phyloP scores from a whole-genome alignment of 352 stramenopile genomes.

The Phytophthora litchii region DNA sequence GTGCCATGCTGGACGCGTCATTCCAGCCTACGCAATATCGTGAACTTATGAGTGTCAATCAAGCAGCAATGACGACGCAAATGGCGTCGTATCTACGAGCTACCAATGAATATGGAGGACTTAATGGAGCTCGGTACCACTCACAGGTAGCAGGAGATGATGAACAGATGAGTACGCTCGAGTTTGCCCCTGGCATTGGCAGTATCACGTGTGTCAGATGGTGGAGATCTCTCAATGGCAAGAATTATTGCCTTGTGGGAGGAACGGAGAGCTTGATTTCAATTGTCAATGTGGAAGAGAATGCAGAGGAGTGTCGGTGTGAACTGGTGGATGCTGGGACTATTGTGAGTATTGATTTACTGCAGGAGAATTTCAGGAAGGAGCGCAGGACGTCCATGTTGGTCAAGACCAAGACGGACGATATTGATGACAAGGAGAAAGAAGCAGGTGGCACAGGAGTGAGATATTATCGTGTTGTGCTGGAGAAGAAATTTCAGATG shows the following conservation, averaged over 20 bases:
- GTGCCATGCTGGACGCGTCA: conserved; percentile 58
- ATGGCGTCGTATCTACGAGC: conserved; percentile 87
- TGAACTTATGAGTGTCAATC: conserved; percentile 76
- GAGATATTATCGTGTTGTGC: conserved; percentile 82
- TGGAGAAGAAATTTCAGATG: conserved; percentile 78
- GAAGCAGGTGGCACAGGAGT: conserved; percentile 28
- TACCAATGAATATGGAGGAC: conserved; percentile 76
- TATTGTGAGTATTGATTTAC: conserved; percentile 77
- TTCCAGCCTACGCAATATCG: conserved; percentile 58
- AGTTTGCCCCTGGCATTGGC: conserved; percentile 78
- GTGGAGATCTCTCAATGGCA: conserved; percentile 84
- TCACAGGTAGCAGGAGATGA: conserved; percentile 83
- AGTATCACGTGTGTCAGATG: conserved; percentile 69
- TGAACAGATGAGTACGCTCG: conserved; percentile 85
- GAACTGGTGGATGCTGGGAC: conserved; percentile 68
- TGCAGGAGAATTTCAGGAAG: conserved; percentile 79
- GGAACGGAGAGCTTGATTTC: conserved; percentile 81
- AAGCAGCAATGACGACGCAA: conserved; percentile 77
- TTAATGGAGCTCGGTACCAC: conserved; percentile 84
- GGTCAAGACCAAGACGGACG: conserved; percentile 62
- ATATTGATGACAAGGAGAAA: conserved; percentile 36
- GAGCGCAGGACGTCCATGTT: conserved; percentile 85
- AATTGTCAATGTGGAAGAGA: conserved; percentile 87
- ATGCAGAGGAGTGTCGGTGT: conserved; percentile 83
- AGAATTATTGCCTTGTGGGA: conserved; percentile 86